Conservation (phyloP, 768 basidiomycete species). For the Aureoboletus auriporus region DNA sequence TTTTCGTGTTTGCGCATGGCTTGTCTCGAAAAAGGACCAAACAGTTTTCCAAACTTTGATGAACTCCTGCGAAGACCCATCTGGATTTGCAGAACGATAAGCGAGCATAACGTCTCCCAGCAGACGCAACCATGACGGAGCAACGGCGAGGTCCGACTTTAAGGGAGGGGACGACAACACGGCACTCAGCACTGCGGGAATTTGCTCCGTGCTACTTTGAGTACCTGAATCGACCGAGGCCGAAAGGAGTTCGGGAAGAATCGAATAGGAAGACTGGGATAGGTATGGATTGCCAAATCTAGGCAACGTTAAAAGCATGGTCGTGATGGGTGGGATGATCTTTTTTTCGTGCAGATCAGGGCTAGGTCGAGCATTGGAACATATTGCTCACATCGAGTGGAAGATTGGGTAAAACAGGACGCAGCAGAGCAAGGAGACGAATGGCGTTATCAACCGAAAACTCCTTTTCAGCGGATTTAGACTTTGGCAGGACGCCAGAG, state of each 20-base stretch:
- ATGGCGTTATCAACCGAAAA: conserved; percentile 68
- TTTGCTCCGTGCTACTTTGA: conserved; percentile 47
- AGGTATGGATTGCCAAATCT: conserved; percentile 87
- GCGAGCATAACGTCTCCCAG: conserved; percentile 71
- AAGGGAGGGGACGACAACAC: conserved; percentile 67
- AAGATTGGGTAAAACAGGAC: conserved; percentile 57
- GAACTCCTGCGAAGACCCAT: conserved; percentile 51
- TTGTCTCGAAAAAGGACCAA: conserved; percentile 77
- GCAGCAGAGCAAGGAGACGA: conserved; percentile 71
- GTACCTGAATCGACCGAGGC: conserved; percentile 48
- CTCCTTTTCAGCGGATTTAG: conserved; percentile 51
- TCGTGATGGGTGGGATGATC: conserved; percentile 69
- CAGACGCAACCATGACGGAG: conserved; percentile 76
- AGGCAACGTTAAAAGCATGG: conserved; percentile 74
- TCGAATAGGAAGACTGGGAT: conserved; percentile 81
- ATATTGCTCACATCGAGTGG: conserved; percentile 59
- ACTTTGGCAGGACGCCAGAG: conserved; percentile 55
- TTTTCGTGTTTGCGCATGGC: conserved; percentile 55
- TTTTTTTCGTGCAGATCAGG: conserved; percentile 33
- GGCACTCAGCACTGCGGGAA: conserved; percentile 59
- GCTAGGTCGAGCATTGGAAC: conserved; percentile 4
- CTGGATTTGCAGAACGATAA: conserved; percentile 47
- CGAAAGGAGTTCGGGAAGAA: conserved; percentile 78
- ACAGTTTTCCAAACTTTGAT: conserved; percentile 66
- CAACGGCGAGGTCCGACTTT: conserved; percentile 61